Conservation (phyloP, 2,329 filamentous ascomycete species). For the Neonectria coccinea region DNA sequence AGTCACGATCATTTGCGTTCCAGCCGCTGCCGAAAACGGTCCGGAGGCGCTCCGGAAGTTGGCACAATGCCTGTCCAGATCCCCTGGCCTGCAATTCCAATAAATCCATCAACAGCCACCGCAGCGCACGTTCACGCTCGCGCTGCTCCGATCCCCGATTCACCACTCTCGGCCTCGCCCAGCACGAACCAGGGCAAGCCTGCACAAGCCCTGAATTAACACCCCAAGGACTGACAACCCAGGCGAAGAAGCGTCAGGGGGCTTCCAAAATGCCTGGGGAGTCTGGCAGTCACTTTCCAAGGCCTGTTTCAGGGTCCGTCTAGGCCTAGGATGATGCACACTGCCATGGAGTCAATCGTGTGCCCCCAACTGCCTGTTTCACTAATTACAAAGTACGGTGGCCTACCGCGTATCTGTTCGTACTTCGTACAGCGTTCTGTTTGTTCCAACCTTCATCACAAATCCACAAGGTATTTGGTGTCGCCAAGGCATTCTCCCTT, state of each 20-base stretch:
- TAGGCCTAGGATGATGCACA: conserved; percentile 29
- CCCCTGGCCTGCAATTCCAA: conserved; percentile 16
- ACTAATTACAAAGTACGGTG: conserved; percentile 1
- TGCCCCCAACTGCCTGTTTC: conserved; percentile 35
- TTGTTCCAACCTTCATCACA: conserved; percentile 5
- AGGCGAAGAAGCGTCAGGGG: background rate
- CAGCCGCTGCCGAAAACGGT: conserved; percentile 23
- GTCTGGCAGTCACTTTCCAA: background rate
- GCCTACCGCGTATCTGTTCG: background rate
- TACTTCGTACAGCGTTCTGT: background rate
- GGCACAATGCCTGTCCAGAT: conserved; percentile 24
- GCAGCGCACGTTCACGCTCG: background rate
- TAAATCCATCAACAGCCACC: conserved; percentile 17
- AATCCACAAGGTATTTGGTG: background rate
- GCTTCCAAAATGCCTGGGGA: conserved; percentile 1
- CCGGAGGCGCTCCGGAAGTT: conserved; percentile 22
- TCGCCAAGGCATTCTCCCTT: conserved; percentile 1
- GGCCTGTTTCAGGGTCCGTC: conserved; percentile 35
- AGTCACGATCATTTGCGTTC: conserved; percentile 16
- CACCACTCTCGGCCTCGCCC: background rate
- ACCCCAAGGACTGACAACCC: background rate
- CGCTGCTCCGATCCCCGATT: background rate
- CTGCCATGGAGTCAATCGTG: conserved; percentile 31
- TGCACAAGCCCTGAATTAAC: background rate
- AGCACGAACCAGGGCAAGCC: background rate